These are phyloP conservation scores for Eucalyptus viminalis DNA, from an alignment of 345 rosid genomes.

Conservation along the genomic window DNA sequence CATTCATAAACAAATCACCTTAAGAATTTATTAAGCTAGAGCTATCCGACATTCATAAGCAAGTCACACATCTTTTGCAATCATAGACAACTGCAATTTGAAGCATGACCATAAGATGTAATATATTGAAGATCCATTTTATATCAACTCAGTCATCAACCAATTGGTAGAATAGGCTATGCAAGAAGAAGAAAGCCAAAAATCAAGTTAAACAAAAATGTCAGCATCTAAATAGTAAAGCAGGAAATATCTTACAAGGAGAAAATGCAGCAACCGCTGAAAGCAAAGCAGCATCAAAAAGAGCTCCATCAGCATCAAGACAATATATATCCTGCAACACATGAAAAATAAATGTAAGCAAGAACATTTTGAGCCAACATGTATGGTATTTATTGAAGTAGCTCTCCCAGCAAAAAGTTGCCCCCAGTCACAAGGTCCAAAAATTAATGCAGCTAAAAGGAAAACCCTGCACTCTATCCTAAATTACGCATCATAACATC, in stretches of 20 bases:
- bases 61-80: not conserved
- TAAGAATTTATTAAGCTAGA: not conserved
- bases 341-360: not conserved
- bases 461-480: not conserved
- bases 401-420: not conserved
- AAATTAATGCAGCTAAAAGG: not conserved
- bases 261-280: constrained; percentile 83
- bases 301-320: constrained; percentile 89
- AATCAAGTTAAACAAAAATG: not conserved
- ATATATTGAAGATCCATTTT: not conserved
- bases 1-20: not conserved
- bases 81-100: not conserved
- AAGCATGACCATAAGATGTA: not conserved
- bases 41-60: not conserved
- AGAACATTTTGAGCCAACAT: not conserved
- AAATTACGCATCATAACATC: not conserved
- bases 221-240: not conserved
- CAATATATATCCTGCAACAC: constrained; percentile 64
- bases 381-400: not conserved
- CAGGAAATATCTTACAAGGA: constrained; percentile 31
- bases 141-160: not conserved
- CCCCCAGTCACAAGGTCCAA: not conserved
- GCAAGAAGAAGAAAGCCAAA: not conserved
- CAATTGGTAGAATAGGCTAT: not conserved
- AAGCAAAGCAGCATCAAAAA: constrained; percentile 81